Percentiles rank a stretch among this genome's conserved stretches.
phyloP scores from a whole-genome alignment of 306 rosid genomes.

The Crotalaria pallida region DNA sequence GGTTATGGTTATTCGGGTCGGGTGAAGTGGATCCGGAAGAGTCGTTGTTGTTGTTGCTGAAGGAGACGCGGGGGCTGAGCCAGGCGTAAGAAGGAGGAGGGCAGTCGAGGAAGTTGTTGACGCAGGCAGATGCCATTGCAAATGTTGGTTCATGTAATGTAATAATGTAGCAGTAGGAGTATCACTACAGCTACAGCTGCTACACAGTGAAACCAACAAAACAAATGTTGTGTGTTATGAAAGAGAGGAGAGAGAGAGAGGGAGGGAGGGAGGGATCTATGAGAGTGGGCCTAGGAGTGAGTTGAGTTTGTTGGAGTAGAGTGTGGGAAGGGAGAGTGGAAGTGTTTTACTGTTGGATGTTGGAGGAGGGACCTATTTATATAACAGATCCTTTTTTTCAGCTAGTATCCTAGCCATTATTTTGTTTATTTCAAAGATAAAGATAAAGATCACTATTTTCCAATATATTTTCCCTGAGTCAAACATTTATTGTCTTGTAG shows the following conservation, averaged over 20 bases:
- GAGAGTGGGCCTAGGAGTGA: neutral
- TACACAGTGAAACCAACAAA: neutral
- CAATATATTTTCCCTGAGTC: no score
- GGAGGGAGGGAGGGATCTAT: neutral
- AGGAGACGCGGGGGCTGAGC: slow-evolving; percentile 57
- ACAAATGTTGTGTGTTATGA: no score
- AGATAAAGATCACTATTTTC: no score
- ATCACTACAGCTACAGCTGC: no score
- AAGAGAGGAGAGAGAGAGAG: neutral
- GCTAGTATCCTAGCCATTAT: no score
- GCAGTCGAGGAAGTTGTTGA: slow-evolving; percentile 65
- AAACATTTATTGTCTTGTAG: no score
- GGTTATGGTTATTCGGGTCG: neutral
- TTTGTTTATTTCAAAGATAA: no score
- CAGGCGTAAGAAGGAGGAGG: slow-evolving; percentile 57
- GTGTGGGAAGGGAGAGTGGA: no score
- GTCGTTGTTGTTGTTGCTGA: slow-evolving; percentile 30
- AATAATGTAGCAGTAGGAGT: no score
- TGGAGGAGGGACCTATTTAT: neutral
- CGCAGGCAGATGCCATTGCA: slow-evolving; percentile 92
- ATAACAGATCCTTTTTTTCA: no score
- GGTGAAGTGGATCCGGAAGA: slow-evolving; percentile 4
- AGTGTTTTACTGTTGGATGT: neutral
- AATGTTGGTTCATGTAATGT: slow-evolving; percentile 20
- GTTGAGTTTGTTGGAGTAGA: neutral